Evolutionary conservation across 2,329 filamentous ascomycete species (phyloP), one percentile per base, ranked within the genome.

Genomic region (Sclerotiophoma versabilis): DNA sequence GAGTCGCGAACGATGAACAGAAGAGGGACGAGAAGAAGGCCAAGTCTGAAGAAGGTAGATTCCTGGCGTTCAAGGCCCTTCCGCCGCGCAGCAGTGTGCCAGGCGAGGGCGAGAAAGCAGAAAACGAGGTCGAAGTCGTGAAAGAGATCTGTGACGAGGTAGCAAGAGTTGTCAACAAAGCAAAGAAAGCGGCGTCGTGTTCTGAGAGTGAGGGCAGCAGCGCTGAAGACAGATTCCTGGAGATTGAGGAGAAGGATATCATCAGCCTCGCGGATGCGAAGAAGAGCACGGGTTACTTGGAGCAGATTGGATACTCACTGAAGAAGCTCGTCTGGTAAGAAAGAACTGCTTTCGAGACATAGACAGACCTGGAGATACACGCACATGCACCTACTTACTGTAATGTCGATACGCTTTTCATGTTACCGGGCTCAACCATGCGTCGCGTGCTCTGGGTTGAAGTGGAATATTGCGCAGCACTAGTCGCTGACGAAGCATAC

Each of bases 321-420:
- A 97, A 96, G 84, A 96, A 91, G 80, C 77, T 98, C 72, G 92
- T 99, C 11, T 98, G 95, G 95, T 56, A 50, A 36, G 45, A 29
- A 20, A 20, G 45, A 29, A 20, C n/a, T 14, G 17, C 4, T 39
- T 9, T 26, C 3, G 11, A 2, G 11, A n/a, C 11, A n/a, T 34
- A 26, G 30, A 34, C 4, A 15, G n/a, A 26, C 22, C n/a, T n/a
- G 4, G 11, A 30, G 12, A n/a, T 14, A 33, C 3, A 23, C 39
- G 14, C 30, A 19, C n/a, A 33, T 17, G 30, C 30, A 19, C 17
- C 14, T 11, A 17, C 19, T 1, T 22, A 23, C 9, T 15, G 15
- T 30, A 12, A 42, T 30, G 2, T 22, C 5, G 26, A 30, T 11
- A 30, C 26, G 20, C 14, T n/a, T 27, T 14, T n/a, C 29, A n/a